These are phyloP conservation scores for Meyerozyma sp. DNA, from an alignment of 1,139 yeast genomes.

Conservation along the genomic window DNA sequence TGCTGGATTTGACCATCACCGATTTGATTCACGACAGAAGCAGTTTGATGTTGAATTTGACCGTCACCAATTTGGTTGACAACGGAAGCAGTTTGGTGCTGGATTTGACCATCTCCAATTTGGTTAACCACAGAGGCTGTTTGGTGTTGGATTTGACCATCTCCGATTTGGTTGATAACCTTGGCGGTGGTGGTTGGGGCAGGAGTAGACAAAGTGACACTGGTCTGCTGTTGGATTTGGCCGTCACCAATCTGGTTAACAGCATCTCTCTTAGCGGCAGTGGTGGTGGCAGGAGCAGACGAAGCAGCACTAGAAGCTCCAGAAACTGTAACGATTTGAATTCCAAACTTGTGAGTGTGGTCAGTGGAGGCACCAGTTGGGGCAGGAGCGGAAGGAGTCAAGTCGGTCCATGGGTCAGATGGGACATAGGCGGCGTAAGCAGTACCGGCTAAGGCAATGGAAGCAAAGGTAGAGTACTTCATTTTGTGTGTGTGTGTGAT, in stretches of 20 bases:
- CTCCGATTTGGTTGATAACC: constrained; percentile 35
- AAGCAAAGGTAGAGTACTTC: constrained; percentile 26
- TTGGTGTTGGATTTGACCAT: constrained; percentile 42
- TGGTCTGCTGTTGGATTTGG: constrained; percentile 20
- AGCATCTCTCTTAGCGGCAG: constrained; percentile 22
- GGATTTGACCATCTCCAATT: constrained; percentile 37
- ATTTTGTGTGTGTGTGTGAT: constrained; percentile 9
- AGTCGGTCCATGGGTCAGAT: constrained; percentile 67
- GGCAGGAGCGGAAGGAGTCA: constrained; percentile 55
- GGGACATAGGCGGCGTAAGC: constrained; percentile 64
- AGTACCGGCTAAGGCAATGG: constrained; percentile 36
- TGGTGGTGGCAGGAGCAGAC: constrained; percentile 15
- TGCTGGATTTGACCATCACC: constrained; percentile 32
- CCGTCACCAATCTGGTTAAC: constrained; percentile 26
- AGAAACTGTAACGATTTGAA: constrained; percentile 53
- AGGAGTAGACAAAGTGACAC: constrained; percentile 27
- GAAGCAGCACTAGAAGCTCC: constrained; percentile 22
- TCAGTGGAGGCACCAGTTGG: constrained; percentile 59
- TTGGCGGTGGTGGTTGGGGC: constrained; percentile 17
- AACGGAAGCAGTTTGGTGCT: constrained; percentile 29
- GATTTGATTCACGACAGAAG: constrained; percentile 18
- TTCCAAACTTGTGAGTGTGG: constrained; percentile 60
- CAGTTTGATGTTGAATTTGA: constrained; percentile 26
- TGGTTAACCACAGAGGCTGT: constrained; percentile 25
- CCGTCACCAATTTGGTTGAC: constrained; percentile 32